Evolutionary conservation across 305 asterid species (phyloP).

Genomic region (Fraxinus nigra): DNA sequence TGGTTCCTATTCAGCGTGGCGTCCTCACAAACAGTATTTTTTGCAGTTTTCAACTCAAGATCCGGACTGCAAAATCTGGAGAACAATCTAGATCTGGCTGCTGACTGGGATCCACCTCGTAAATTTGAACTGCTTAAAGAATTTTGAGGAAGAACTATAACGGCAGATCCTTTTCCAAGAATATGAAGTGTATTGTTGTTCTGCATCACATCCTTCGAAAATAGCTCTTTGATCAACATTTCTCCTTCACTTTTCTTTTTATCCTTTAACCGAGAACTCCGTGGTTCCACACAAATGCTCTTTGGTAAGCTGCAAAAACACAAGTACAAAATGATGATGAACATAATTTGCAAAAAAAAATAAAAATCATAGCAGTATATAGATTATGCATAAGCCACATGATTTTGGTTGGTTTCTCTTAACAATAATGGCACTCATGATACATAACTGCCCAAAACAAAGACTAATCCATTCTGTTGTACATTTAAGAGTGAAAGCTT

Average conservation of each 20-base stretch:
- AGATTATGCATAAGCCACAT: not conserved
- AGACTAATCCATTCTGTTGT: not conserved
- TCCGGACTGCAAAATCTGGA: slow-evolving; percentile 58
- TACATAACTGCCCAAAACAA: not conserved
- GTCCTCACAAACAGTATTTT: slow-evolving; percentile 35
- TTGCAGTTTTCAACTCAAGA: slow-evolving; percentile 43
- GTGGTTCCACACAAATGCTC: slow-evolving; percentile 57
- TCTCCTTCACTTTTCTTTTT: slow-evolving; percentile 90
- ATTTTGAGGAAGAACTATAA: slow-evolving; percentile 71
- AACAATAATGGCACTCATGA: not conserved
- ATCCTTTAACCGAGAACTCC: slow-evolving; percentile 90
- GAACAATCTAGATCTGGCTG: slow-evolving; percentile 46
- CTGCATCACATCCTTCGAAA: slow-evolving; percentile 73
- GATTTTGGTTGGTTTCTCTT: not conserved
- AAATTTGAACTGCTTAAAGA: slow-evolving; percentile 40
- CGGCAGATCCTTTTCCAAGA: slow-evolving; percentile 80
- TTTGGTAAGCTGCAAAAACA: slow-evolving; percentile 59
- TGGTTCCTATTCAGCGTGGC: slow-evolving; percentile 33
- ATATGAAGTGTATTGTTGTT: slow-evolving; percentile 62
- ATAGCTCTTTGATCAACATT: slow-evolving; percentile 72
- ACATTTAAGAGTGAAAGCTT: not conserved
- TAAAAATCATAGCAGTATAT: not conserved
- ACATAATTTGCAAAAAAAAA: slow-evolving; percentile 8
- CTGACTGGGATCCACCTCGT: slow-evolving; percentile 42
- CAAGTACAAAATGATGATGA: slow-evolving; percentile 27